Evolutionary conservation across 1,139 yeast genomes (phyloP).

Genomic region (Pichia sp.): DNA sequence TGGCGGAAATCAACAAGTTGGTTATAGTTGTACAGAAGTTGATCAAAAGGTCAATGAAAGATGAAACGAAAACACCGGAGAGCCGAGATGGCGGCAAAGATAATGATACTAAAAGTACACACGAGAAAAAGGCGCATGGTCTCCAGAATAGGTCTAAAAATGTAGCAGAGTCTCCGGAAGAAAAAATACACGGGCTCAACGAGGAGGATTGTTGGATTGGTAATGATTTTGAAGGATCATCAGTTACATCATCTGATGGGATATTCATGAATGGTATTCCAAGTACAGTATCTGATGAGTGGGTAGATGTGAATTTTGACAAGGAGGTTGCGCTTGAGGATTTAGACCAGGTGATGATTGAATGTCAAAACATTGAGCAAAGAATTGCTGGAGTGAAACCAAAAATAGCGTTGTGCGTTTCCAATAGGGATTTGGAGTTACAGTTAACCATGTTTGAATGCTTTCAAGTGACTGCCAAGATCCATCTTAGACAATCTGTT

Average conservation of each 20-base stretch:
- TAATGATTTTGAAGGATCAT: conserved; percentile 10
- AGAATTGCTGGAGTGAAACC: conserved; percentile 54
- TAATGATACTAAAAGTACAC: not conserved
- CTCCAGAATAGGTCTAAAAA: not conserved
- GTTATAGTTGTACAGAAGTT: conserved; percentile 35
- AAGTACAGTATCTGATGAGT: conserved; percentile 12
- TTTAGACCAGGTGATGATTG: conserved; percentile 34
- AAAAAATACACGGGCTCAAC: conserved; percentile 1
- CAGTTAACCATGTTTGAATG: conserved; percentile 71
- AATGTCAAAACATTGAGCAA: conserved; percentile 44
- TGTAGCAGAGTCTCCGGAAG: conserved; percentile 12
- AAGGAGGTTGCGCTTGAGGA: conserved; percentile 13
- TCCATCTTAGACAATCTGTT: conserved; percentile 64
- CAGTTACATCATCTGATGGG: conserved; percentile 10
- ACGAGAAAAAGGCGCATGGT: not conserved
- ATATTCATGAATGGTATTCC: conserved; percentile 11
- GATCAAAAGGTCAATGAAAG: conserved; percentile 37
- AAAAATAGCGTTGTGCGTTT: conserved; percentile 45
- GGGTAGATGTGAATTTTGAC: conserved; percentile 16
- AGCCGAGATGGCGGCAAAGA: conserved; percentile 6
- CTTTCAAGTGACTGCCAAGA: conserved; percentile 63
- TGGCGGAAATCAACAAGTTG: conserved; percentile 66
- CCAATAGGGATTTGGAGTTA: conserved; percentile 53
- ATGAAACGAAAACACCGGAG: conserved; percentile 10
- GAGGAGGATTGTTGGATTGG: conserved; percentile 14